Evolutionary conservation across 1,284 basidiomycete species (phyloP).

Genomic region (Cystobasidium sp.): DNA sequence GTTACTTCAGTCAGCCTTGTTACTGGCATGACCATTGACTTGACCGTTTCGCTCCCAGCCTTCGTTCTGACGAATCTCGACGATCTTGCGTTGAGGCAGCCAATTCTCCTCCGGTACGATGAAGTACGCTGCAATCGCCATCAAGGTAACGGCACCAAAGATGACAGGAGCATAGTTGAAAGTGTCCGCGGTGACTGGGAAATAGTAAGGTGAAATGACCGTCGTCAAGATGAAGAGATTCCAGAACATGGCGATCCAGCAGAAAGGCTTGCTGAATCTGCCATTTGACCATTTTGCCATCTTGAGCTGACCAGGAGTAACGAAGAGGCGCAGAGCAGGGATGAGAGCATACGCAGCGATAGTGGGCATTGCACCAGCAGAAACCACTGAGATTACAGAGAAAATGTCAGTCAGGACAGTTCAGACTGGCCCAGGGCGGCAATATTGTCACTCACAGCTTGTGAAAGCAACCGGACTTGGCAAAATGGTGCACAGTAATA

Average conservation of each 20-base stretch:
- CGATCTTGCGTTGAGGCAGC: constrained; percentile 66
- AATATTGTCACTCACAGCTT: constrained; percentile 5
- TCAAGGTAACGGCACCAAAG: constrained; percentile 73
- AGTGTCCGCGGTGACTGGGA: constrained; percentile 69
- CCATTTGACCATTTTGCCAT: constrained; percentile 73
- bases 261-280: constrained; percentile 68
- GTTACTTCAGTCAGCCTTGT: constrained; percentile 3
- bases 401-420: neutral
- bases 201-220: constrained; percentile 73
- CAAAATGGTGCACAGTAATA: constrained; percentile 76
- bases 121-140: constrained; percentile 74
- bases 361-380: constrained; percentile 77
- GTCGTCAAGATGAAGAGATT: constrained; percentile 5
- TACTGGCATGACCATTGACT: neutral
- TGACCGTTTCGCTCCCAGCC: constrained; percentile 39
- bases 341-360: constrained; percentile 82
- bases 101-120: constrained; percentile 75
- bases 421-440: neutral
- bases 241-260: constrained; percentile 69
- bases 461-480: constrained; percentile 85
- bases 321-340: constrained; percentile 68
- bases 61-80: constrained; percentile 52
- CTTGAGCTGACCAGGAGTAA: constrained; percentile 75
- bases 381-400: constrained; percentile 64
- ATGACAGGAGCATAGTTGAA: constrained; percentile 80